Evolutionary conservation across 1,284 basidiomycete genomes (phyloP), one percentile per base, ranked within the genome.

Genomic region (Papiliotrema laurentii): DNA sequence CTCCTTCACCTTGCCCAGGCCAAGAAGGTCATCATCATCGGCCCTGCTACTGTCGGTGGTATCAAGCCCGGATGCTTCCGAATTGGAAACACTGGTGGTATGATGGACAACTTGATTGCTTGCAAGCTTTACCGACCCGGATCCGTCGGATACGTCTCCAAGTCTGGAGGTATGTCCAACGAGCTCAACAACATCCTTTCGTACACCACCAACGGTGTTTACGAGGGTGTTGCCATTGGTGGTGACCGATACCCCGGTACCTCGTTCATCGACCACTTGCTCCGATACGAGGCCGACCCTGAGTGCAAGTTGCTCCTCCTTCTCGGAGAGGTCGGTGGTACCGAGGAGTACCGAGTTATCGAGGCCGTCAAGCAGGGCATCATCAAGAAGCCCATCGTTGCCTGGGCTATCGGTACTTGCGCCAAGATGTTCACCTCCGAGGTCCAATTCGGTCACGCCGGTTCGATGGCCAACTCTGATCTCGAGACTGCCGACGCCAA

Each of bases 41-140:
- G 96, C 43, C 94, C 96, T 52, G 96, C 94, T 43, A 98, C 96
- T 43, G 94, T 97, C 54, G 94, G 94, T 78, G 96, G 96, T 67
- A 97, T 98, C 81, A 98, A 98, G 81, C 93, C 94, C 55, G 96
- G 96, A 48, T 97, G 94, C 80, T 97, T 97, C 88, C 84, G 93
- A 75, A 97, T 97, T 69, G 94, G 94, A 66, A 98, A 97, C 83
- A 94, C 90, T 58, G 94, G 94, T 80, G 93, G 88, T 72, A 97
- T 97, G 94, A 97, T 97, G 92, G 96, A 98, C 81, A 98, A 97
- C 81, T 94, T 97, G 78, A 92, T 97, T 66, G 79, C 93, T 14
- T 97, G 92, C 59, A 98, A 97, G 81, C 88, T 98, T 58, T 98
- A 97, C 84, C 90, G 93, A 68, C 79, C 93, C 40, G 96, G 94